A percentile compares a stretch with the other conserved stretches of the same genome.
Conservation (phyloP, 345 rosid genomes). For the Sisymbrium irio region DNA sequence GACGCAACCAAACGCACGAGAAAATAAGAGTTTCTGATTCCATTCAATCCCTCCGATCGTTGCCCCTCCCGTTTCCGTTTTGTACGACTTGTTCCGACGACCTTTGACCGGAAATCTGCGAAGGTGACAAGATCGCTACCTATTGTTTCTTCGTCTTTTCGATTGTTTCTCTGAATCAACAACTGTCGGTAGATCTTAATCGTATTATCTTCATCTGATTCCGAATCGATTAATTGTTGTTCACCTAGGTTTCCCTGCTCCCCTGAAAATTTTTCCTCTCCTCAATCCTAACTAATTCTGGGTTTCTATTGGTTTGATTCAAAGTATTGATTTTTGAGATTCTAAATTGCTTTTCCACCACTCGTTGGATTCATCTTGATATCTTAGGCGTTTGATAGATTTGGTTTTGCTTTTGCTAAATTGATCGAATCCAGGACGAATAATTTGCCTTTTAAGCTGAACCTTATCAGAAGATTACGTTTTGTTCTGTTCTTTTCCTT, state of each 20-base stretch:
- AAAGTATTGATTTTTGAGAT: background rate
- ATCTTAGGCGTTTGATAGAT: background rate
- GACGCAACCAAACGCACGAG: background rate
- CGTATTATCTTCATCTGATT: background rate
- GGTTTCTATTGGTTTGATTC: background rate
- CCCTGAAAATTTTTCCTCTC: background rate
- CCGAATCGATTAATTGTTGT: slow-evolving; percentile 5
- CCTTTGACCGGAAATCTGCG: background rate
- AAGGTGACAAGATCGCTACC: slow-evolving; percentile 17
- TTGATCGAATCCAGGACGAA: background rate
- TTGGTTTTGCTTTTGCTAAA: background rate
- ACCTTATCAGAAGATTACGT: background rate
- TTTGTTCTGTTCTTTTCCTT: background rate
- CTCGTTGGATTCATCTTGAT: background rate
- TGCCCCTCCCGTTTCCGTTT: background rate
- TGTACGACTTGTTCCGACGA: background rate
- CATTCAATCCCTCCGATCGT: background rate
- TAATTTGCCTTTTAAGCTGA: background rate
- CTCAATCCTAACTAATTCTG: background rate
- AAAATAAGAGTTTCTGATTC: background rate
- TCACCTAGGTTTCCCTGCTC: slow-evolving; percentile 10
- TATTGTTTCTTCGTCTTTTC: background rate
- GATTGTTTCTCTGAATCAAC: background rate
- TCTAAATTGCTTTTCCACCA: slow-evolving; percentile 12
- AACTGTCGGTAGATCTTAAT: background rate